Evolutionary conservation across 768 basidiomycete genomes (phyloP), one percentile per base, ranked within the genome.

Genomic region (Sarcodon sp.): DNA sequence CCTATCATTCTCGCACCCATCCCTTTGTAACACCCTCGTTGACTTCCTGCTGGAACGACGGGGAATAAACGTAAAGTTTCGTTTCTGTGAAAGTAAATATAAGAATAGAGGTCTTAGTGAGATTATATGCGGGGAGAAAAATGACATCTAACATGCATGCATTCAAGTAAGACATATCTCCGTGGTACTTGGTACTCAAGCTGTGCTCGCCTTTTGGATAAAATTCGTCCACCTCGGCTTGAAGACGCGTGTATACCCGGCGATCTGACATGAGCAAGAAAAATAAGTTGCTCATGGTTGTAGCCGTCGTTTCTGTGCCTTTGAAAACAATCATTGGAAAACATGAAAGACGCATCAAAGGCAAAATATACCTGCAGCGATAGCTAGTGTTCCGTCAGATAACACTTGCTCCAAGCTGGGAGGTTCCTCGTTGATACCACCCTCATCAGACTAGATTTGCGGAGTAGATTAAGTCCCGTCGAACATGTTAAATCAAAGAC

Each of bases 31-130:
- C 39, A 13, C 39, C 16, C 16, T 27, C 13, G 16, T 41, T 8
- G 39, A 11, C 15, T 15, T 16, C 58, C 49, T 12, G 64, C 69
- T 2, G 63, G 60, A 4, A 68, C 59, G 0, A 71, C 62, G 21
- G 73, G 71, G 1, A 63, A 57, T 33, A 75, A 59, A 27, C 72
- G 65, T 16, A 75, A 54, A 4, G 66, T 59, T 57, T 75, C 74
- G 36, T 75, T 71, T 51, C 74, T 41, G 39, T 15, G 13, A 2
- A 27, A 27, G n/a, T 7, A 27, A 27, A 27, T 4, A 27, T 27
- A 27, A n/a, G n/a, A n/a, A 27, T 27, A 27, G 21, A 27, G 21
- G 21, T 27, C 21, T 27, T 27, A 27, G 21, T 27, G n/a, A n/a
- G n/a, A n/a, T 27, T 27, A 27, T 2, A 27, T 27, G 21, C 4